Evolutionary conservation across 1,139 yeast genomes (phyloP), one percentile per base, ranked within the genome.

Genomic region (Suhomyces chickasaworum): DNA sequence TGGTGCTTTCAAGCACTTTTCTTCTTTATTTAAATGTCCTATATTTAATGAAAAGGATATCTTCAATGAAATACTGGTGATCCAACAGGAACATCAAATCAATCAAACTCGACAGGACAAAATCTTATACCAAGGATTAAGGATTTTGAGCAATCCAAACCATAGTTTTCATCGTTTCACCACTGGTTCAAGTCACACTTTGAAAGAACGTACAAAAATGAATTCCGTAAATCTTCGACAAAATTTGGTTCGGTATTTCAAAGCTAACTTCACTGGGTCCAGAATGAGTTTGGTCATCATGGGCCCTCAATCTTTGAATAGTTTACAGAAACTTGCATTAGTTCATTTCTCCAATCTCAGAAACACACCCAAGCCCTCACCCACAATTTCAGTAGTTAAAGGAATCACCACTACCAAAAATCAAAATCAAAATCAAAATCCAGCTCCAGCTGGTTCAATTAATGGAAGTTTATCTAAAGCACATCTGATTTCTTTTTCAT

Each of bases 261-360:
- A 61, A 1, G 20, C 47, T 0, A 53, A 70, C 45, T 80, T 66
- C 47, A 41, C 45, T 4, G 59, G 78, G 0, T 58, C 60, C 5
- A 81, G 73, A 40, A 78, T 83, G 78, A 66, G 80, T 0, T 45
- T 85, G 27, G 87, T 84, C 1, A 54, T 86, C 2, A 72, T 77
- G 53, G 85, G 90, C 0, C 82, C 89, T 0, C 85, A 83, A 48
- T 81, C 90, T 0, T 54, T 84, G 36, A 81, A 82, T 51, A 63
- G 67, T 31, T 59, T 86, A 35, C 80, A 77, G 43, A 84, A 80
- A 54, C 49, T 81, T 16, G 83, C 81, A 0, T 39, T 70, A 2
- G 38, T 64, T 0, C 61, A 69, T 47, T 83, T 84, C 56, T 59
- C 64, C 31, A 64, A 57, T 37, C 52, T 75, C 17, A 23, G 45